Conservation (phyloP, 306 rosid species). For the Luffa acutangula region DNA sequence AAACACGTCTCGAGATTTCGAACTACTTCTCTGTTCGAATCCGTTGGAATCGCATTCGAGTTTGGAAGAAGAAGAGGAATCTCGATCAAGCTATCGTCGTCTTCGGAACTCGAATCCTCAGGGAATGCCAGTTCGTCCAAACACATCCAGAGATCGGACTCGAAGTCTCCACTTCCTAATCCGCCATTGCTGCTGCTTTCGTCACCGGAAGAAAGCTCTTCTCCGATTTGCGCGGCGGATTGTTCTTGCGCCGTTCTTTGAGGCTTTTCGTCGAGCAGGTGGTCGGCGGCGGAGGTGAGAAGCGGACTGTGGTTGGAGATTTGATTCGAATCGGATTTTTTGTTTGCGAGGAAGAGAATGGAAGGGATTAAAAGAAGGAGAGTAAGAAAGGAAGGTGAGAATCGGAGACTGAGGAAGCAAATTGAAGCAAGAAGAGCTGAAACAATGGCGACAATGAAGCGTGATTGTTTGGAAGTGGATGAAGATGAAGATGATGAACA, state of each 20-base stretch:
- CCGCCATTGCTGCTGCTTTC: slow-evolving; percentile 29
- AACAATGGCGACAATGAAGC: slow-evolving; percentile 19
- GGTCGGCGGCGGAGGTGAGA: background rate
- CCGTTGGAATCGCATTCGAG: background rate
- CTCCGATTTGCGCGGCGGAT: slow-evolving; percentile 11
- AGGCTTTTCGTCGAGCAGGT: slow-evolving; percentile 7
- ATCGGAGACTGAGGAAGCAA: slow-evolving; percentile 22
- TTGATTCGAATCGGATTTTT: slow-evolving; percentile 18
- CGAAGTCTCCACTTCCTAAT: slow-evolving; percentile 20
- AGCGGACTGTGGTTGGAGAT: slow-evolving; percentile 7
- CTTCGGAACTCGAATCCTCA: slow-evolving; percentile 25
- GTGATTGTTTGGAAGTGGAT: slow-evolving; percentile 2
- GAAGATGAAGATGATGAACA: slow-evolving; percentile 10
- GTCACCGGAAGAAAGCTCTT: slow-evolving; percentile 28
- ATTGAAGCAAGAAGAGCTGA: slow-evolving; percentile 18
- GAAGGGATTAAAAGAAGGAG: slow-evolving; percentile 28
- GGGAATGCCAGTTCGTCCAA: slow-evolving; percentile 6
- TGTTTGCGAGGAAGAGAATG: slow-evolving; percentile 30
- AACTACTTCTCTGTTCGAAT: background rate
- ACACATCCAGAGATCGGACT: slow-evolving; percentile 13
- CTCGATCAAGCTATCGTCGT: slow-evolving; percentile 52
- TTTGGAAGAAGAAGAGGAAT: slow-evolving; percentile 14
- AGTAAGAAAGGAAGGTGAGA: slow-evolving; percentile 27
- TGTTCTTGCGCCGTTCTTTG: background rate
- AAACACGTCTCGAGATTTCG: background rate